phyloP scores from a whole-genome alignment of 176 grass and related monocot species.

The Oryza rufipogon region DNA sequence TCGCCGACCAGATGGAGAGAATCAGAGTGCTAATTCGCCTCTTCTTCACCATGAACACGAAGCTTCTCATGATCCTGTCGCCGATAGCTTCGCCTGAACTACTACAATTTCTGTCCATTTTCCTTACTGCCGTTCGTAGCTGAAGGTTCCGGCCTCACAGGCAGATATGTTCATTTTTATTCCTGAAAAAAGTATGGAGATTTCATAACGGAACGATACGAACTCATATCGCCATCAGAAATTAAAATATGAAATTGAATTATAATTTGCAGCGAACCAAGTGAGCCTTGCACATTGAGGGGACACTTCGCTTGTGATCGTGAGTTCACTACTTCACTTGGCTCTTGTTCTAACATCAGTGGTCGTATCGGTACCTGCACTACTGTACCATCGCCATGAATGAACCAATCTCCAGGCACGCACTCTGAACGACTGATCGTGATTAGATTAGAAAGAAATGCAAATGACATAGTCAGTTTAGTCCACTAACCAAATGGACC shows the following conservation, averaged over 20 bases:
- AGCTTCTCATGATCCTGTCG: conserved; percentile 26
- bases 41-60: background rate
- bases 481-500: too few relatives aligned
- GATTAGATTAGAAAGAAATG: too few relatives aligned
- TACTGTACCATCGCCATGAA: background rate
- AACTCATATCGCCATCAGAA: background rate
- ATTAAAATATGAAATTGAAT: background rate
- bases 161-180: too few relatives aligned
- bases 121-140: background rate
- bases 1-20: background rate
- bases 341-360: too few relatives aligned
- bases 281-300: background rate
- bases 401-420: background rate
- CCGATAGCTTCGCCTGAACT: conserved; percentile 30
- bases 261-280: background rate
- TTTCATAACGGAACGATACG: background rate
- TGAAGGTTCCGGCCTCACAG: background rate
- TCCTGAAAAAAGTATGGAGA: background rate
- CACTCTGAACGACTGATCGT: too few relatives aligned
- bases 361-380: background rate
- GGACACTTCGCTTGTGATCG: background rate
- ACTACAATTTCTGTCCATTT: background rate
- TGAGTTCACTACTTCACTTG: too few relatives aligned
- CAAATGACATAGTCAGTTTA: too few relatives aligned
- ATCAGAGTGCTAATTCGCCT: background rate